A percentile compares a stretch with the other conserved stretches of the same genome.
phyloP scores from a whole-genome alignment of 495 filamentous ascomycete genomes.

The Viridothelium virens region DNA sequence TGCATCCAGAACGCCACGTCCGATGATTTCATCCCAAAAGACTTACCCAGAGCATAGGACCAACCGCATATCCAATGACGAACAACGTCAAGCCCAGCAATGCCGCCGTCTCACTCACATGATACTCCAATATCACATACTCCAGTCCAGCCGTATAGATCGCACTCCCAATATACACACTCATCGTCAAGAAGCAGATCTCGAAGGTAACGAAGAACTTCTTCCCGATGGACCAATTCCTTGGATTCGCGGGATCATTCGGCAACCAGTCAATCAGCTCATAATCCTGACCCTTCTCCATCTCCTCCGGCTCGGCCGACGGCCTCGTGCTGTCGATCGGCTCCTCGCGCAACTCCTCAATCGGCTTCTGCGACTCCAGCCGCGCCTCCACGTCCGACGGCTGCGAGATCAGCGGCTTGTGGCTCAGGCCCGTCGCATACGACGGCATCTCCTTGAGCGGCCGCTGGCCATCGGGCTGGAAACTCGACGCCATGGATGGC shows the following conservation, averaged over 20 bases:
- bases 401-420: no score
- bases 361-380: no score
- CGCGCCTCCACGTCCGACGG: no score
- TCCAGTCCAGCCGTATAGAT: constrained; percentile 62
- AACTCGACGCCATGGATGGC: no score
- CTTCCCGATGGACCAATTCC: constrained; percentile 39
- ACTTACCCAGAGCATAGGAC: constrained; percentile 13
- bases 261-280: not conserved
- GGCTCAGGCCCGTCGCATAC: no score
- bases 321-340: not conserved
- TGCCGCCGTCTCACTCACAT: constrained; percentile 57
- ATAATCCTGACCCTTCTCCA: constrained; percentile 6
- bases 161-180: constrained; percentile 35
- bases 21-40: not conserved
- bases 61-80: constrained; percentile 20
- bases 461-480: no score
- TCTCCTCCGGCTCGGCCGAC: no score
- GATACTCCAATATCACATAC: constrained; percentile 52
- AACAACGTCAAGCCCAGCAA: constrained; percentile 57
- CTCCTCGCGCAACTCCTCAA: not conserved
- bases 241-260: constrained; percentile 29
- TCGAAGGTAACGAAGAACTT: constrained; percentile 49
- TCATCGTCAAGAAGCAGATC: constrained; percentile 22
- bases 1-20: not conserved
- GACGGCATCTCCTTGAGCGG: no score